Base-by-base conservation (phyloP, 257 asterid species). In the Solanum chmielewskii region DNA sequence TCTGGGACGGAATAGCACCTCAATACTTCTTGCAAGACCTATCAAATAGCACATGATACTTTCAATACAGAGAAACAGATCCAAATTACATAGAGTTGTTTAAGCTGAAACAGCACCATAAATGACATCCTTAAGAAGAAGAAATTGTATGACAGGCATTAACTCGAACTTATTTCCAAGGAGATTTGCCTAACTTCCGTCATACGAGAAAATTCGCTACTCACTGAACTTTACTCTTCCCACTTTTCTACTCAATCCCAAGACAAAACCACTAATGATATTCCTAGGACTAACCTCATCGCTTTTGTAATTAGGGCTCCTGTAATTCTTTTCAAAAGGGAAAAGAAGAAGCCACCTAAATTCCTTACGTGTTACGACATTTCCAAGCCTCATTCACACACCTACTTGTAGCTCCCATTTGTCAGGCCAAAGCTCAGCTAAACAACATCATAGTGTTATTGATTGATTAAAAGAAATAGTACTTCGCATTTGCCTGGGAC, bases 21-120 rank as follows among this genome's bases (percentile, higher is more conserved):
- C 89, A 97, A 86, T 60, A 97, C 96, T 93, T 95, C 99, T 93
- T 97, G 99, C 92, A 97, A 90, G 88, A 97, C 99, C 99, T 97
- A 91, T 88, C 80, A 89, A 41, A 59, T 84, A 87, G 74, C 85
- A 77, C 75, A 91, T 83, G 83, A 87, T 60, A 74, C 62, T 35
- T 75, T 62, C 47, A 86, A 45, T 49, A 18, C 18, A 74, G 37
- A 87, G 76, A 15, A 86, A 76, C 27, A 11, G 7, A 35, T 68
- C 76, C 49, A 29, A 80, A 47, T 27, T 27, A 9, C 27, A 47
- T 27, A 4, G 52, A 47, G 42, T 80, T 9, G 68, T 80, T 77
- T 80, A 47, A 45, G 85, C 20, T 29, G 6, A 80, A 80, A 80
- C 37, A 29, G 41, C 84, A 78, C 41, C 66, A 78, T 66, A n/a